phyloP scores from a whole-genome alignment of 306 rosid genomes.

The Malus domestica region DNA sequence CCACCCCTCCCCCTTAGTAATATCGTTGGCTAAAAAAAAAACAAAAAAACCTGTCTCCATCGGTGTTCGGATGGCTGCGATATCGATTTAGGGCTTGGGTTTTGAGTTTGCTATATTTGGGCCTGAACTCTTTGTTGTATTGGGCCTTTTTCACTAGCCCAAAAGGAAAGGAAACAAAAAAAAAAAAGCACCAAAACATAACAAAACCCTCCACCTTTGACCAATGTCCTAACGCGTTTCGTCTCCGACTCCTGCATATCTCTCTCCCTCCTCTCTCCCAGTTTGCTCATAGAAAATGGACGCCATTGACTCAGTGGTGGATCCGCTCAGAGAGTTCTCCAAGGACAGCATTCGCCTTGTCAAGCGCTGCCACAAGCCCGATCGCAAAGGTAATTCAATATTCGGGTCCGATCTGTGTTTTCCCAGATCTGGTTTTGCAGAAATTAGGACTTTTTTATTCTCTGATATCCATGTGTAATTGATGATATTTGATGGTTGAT shows the following conservation, averaged over 20 bases:
- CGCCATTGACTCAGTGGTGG: constrained; percentile 42
- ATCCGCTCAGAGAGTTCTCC: constrained; percentile 52
- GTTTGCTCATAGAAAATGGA: constrained; percentile 27
- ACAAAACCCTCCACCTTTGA: neutral
- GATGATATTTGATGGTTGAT: neutral
- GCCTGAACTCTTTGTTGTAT: too few relatives aligned
- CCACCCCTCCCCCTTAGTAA: too few relatives aligned
- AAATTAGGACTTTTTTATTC: neutral
- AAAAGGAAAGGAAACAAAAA: too few relatives aligned
- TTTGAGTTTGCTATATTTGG: too few relatives aligned
- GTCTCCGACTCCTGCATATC: neutral
- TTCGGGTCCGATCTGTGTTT: neutral
- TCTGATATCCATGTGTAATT: neutral
- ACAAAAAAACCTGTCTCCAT: too few relatives aligned
- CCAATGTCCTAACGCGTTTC: neutral
- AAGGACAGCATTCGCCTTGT: constrained; percentile 52
- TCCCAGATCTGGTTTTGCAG: neutral
- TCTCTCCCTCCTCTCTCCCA: neutral
- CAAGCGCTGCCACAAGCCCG: constrained; percentile 53
- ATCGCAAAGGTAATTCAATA: constrained; percentile 32
- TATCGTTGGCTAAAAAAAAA: too few relatives aligned
- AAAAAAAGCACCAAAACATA: neutral
- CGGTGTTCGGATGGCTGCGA: too few relatives aligned
- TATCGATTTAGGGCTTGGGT: too few relatives aligned
- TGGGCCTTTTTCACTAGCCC: too few relatives aligned